A percentile compares a stretch with the other conserved stretches of the same genome.
phyloP scores from a whole-genome alignment of 2,329 filamentous ascomycete species.

The Dryadomyces sulphureus region DNA sequence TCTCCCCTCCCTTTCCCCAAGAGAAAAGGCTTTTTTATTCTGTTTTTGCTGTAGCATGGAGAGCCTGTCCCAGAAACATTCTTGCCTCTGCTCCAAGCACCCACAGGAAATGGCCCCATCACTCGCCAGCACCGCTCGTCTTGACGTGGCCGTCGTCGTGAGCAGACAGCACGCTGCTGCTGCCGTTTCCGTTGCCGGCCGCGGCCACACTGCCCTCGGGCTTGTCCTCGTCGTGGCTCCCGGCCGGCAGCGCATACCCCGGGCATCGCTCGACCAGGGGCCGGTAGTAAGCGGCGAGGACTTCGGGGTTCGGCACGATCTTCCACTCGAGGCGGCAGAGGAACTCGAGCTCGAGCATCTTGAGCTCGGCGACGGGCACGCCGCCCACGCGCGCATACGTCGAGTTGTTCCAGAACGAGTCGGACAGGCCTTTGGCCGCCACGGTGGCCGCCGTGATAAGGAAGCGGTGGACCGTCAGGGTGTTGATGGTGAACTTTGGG shows the following conservation, averaged over 20 bases:
- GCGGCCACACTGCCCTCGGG: constrained; percentile 11
- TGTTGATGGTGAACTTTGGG: constrained; percentile 90
- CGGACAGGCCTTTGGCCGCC: constrained; percentile 86
- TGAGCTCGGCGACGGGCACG: constrained; percentile 78
- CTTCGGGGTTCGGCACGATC: constrained; percentile 90
- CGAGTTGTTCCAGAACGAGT: constrained; percentile 97
- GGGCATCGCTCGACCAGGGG: constrained; percentile 60
- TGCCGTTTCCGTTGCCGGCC: not conserved
- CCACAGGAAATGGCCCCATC: not conserved
- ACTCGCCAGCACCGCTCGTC: not conserved
- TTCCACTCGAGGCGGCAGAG: constrained; percentile 87
- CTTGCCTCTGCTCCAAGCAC: too few relatives aligned
- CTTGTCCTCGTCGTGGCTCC: constrained; percentile 17
- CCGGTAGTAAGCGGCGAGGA: constrained; percentile 83
- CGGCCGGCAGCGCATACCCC: constrained; percentile 36
- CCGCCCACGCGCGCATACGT: constrained; percentile 91
- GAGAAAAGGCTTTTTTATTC: too few relatives aligned
- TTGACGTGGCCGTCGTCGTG: not conserved
- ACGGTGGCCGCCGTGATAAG: constrained; percentile 92
- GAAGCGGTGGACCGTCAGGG: constrained; percentile 90
- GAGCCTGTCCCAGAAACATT: not conserved
- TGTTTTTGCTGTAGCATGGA: too few relatives aligned
- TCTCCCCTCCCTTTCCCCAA: too few relatives aligned
- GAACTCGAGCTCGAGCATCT: constrained; percentile 85
- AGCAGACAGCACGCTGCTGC: not conserved